Evolutionary conservation across 192 early-diverging fungal species (phyloP).

Genomic region (Coemansia sp.): DNA sequence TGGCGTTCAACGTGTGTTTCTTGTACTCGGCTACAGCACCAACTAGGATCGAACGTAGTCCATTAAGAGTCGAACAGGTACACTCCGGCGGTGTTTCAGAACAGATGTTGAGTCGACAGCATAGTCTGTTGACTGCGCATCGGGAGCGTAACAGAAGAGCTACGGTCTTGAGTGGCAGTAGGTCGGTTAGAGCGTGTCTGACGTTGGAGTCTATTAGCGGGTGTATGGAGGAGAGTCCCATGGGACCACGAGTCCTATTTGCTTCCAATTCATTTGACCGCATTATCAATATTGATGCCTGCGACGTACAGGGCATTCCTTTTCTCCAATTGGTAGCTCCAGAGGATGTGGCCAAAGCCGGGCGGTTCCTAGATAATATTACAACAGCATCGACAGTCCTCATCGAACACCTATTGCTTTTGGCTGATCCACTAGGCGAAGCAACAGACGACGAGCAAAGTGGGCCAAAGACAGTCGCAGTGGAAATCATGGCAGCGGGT

Average conservation of each 20-base stretch:
- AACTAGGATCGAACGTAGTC: neutral
- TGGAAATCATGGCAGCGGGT: slow-evolving; percentile 35
- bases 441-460: neutral
- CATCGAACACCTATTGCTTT: slow-evolving; percentile 1
- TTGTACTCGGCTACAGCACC: neutral
- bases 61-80: neutral
- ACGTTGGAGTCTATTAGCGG: slow-evolving; percentile 15
- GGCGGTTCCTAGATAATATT: slow-evolving; percentile 16
- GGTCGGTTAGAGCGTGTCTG: slow-evolving; percentile 23
- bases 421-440: neutral
- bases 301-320: slow-evolving; percentile 24
- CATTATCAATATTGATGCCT: slow-evolving; percentile 17
- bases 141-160: neutral
- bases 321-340: slow-evolving; percentile 25
- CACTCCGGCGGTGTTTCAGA: neutral
- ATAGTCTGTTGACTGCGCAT: slow-evolving; percentile 2
- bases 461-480: neutral
- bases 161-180: neutral
- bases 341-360: slow-evolving; percentile 16
- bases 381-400: slow-evolving; percentile 2
- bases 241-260: slow-evolving; percentile 30
- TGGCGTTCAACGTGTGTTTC: slow-evolving; percentile 23
- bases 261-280: slow-evolving; percentile 23
- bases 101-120: neutral
- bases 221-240: neutral